Base-by-base conservation (phyloP, 1,139 yeast genomes). In the Geotrichum restrictum region DNA sequence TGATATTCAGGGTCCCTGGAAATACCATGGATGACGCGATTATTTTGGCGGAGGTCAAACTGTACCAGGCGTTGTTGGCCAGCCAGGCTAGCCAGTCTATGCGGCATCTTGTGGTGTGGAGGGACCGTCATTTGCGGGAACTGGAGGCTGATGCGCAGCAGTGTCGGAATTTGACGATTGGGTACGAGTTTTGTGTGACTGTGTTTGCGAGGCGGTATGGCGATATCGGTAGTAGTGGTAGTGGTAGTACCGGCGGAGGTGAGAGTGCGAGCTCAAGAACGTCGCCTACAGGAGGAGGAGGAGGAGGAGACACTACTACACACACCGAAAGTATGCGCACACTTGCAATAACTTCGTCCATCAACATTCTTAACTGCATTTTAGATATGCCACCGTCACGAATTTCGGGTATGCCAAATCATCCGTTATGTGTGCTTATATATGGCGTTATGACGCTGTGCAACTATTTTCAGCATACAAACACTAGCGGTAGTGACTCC, bases 391-490 rank as follows among this genome's bases (percentile, higher is more conserved):
- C 78, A 1, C 68, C 75, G 2, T 65, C 73, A 0, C 62, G 75
- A 27, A 73, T 79, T 1, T 74, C 74, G 57, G 82, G 81, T 0
- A 74, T 81, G 29, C 82, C 83, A 1, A 71, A 73, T 2, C 72
- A 74, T 49, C 72, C 79, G 3, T 64, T 78, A 49, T 73, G 76
- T 57, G 78, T 78, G 55, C 69, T 79, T 29, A 77, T 78, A 6
- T 79, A 77, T 60, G 75, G 80, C 0, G 77, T 80, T 60, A 61
- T 78, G 47, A 74, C 79, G 0, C 64, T 79, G 21, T 76, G 78
- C 59, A 34, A 41, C 13, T 78, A 78, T 49, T 73, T 69, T 56
- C 40, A 37, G 64, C 77, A 18, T 66, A 68, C 50, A n/a, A n/a
- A n/a, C n/a, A n/a, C n/a, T n/a, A n/a, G n/a, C n/a, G n/a, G n/a